These are phyloP conservation scores for Punica granatum DNA, from an alignment of 345 rosid species.

Conservation along the genomic window DNA sequence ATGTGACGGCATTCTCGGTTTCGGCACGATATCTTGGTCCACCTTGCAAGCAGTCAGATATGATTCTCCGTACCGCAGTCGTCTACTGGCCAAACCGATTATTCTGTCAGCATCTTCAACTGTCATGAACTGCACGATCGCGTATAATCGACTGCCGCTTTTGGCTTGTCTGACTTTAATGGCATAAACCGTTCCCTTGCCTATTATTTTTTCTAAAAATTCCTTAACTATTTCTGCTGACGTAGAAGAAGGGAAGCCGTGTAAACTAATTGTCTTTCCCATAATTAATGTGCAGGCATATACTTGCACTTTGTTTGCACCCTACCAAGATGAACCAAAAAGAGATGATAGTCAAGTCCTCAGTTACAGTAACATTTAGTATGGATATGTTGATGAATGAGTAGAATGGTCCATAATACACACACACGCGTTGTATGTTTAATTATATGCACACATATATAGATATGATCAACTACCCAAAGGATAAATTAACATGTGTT, in stretches of 20 bases:
- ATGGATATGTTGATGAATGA: neutral
- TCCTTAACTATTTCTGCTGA: constrained; percentile 28
- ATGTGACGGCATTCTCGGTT: constrained; percentile 35
- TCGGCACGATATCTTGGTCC: constrained; percentile 53
- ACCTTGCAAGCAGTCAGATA: constrained; percentile 35
- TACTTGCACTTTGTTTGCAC: neutral
- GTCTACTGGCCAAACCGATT: constrained; percentile 10
- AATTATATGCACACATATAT: neutral
- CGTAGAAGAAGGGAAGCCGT: constrained; percentile 39
- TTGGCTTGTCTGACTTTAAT: constrained; percentile 32
- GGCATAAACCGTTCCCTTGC: constrained; percentile 35
- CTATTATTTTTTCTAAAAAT: constrained; percentile 37
- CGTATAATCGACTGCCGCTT: constrained; percentile 30
- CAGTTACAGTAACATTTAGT: neutral
- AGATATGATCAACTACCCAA: neutral
- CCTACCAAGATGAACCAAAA: neutral
- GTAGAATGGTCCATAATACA: neutral
- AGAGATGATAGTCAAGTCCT: neutral
- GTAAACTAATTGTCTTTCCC: constrained; percentile 56
- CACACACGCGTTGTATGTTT: neutral
- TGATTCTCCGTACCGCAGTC: constrained; percentile 27
- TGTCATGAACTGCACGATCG: constrained; percentile 54
- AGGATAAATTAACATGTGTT: neutral
- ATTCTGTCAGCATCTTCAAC: constrained; percentile 24
- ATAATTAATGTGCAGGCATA: constrained; percentile 14